These are phyloP conservation scores for Hanseniaspora sp. DNA, from an alignment of 1,139 yeast species.

Conservation along the genomic window DNA sequence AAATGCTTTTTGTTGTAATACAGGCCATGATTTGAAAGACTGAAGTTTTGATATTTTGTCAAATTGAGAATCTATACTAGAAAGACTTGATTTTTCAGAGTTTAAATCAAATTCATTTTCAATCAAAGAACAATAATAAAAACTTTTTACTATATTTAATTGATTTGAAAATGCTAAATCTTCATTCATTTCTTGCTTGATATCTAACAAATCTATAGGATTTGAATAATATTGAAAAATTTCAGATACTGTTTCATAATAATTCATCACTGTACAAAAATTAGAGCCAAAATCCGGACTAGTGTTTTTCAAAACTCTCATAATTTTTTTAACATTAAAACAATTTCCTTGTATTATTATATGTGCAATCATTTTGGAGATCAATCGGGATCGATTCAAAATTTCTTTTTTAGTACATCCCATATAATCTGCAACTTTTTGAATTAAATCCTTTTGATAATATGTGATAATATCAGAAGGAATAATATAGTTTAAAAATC, in stretches of 20 bases:
- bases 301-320: slow-evolving; percentile 44
- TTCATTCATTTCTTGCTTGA: slow-evolving; percentile 17
- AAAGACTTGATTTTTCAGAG: neutral
- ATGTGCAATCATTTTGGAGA: slow-evolving; percentile 35
- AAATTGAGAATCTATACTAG: slow-evolving; percentile 13
- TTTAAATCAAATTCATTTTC: neutral
- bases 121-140: slow-evolving; percentile 8
- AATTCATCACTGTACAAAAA: slow-evolving; percentile 27
- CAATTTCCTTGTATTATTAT: slow-evolving; percentile 31
- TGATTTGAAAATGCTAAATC: slow-evolving; percentile 9
- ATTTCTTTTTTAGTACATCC: slow-evolving; percentile 7
- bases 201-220: slow-evolving; percentile 18
- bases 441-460: slow-evolving; percentile 49
- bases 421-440: slow-evolving; percentile 13
- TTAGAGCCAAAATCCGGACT: slow-evolving; percentile 35
- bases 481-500: slow-evolving; percentile 64
- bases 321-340: slow-evolving; percentile 42
- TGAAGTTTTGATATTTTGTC: neutral
- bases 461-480: slow-evolving; percentile 58
- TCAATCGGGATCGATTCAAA: neutral
- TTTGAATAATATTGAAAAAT: slow-evolving; percentile 26
- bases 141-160: slow-evolving; percentile 3
- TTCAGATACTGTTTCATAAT: slow-evolving; percentile 29
- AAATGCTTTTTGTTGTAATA: slow-evolving; percentile 24
- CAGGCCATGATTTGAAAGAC: slow-evolving; percentile 21